Evolutionary conservation across 495 filamentous ascomycete species (phyloP), one percentile per base, ranked within the genome.

Genomic region (Parathielavia hyrcaniae): DNA sequence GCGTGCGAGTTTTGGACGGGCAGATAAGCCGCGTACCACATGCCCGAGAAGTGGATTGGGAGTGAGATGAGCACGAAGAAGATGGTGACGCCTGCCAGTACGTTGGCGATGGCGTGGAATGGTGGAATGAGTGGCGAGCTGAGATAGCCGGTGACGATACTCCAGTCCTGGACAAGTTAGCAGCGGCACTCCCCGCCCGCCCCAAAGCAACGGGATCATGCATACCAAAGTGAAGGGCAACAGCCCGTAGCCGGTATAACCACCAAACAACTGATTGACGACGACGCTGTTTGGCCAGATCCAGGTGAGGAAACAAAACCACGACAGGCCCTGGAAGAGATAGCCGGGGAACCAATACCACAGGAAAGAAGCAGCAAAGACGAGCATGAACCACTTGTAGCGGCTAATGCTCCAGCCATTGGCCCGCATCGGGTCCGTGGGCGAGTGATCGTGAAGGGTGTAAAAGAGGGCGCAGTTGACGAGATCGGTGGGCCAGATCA

Each of bases 401-500:
- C 83, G 78, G 30, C 82, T 77, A 53, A 88, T 81, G 5, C 56
- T 79, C 83, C 86, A 88, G 17, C 86, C 86, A 48, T 82, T 79
- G 1, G 81, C 75, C 63, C 77, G 76, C 39, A 68, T 50, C 0
- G 84, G 80, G 57, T 87, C 81, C 2, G 83, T 76, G 47, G 69
- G 72, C 11, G 75, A 75, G 61, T 81, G 79, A 59, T 89, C 85
- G 55, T 90, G 86, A 13, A 90, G 78, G 9, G 83, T 80, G 58
- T 83, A 79, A 61, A 90, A 86, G 13, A 90, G 73, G 5, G 85
- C 73, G 8, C 80, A 74, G 59, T 84, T 87, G 63, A 87, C 80
- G 19, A 90, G 76, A 47, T 74, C 81, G 2, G 77, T 72, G 7
- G 86, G 86, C 85, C 86, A 90, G 60, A 90, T 86, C 83, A 89